Conservation (phyloP, 768 basidiomycete genomes). For the Phaeotremella fagi region DNA sequence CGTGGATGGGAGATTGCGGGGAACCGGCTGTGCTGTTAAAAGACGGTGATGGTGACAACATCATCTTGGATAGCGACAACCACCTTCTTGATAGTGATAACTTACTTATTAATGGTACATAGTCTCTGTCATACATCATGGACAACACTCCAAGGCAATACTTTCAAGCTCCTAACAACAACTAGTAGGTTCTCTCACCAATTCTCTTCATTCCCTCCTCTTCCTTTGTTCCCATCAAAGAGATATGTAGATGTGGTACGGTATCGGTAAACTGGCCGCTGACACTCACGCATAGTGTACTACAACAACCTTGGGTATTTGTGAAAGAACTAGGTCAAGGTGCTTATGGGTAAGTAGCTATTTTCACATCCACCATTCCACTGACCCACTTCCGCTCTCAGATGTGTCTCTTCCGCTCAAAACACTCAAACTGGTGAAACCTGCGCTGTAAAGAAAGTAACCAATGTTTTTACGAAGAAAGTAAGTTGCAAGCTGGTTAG, state of each 20-base stretch:
- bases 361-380: constrained; percentile 28
- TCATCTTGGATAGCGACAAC: no score
- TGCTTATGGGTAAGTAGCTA: constrained; percentile 87
- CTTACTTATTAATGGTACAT: no score
- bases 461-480: constrained; percentile 49
- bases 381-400: not conserved
- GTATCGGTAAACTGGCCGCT: not conserved
- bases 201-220: not conserved
- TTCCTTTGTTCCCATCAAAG: not conserved
- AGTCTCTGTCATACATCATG: no score
- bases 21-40: no score
- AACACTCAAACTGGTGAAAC: constrained; percentile 47
- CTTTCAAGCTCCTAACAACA: constrained; percentile 45
- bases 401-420: constrained; percentile 52
- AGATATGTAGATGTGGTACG: not conserved
- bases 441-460: constrained; percentile 46
- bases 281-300: constrained; percentile 20
- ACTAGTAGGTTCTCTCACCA: constrained; percentile 33
- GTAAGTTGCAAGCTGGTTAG: constrained; percentile 30
- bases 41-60: no score
- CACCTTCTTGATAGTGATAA: no score
- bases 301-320: constrained; percentile 56
- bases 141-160: constrained; percentile 45
- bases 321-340: constrained; percentile 97
- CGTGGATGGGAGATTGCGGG: no score